Evolutionary conservation across 768 basidiomycete genomes (phyloP).

Genomic region (Crucibulum laeve): DNA sequence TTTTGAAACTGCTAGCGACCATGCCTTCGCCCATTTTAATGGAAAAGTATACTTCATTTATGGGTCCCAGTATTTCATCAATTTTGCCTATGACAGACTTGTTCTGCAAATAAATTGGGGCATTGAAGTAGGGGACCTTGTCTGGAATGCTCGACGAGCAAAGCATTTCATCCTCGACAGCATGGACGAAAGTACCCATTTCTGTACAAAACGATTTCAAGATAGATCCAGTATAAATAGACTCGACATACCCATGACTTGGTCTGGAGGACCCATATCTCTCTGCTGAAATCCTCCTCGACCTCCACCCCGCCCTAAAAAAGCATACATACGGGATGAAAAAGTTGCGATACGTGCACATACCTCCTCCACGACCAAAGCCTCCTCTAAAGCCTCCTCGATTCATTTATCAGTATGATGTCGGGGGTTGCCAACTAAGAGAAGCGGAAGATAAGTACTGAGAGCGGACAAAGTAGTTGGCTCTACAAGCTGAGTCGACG

Average conservation of each 20-base stretch:
- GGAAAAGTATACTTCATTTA: constrained; percentile 97
- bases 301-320: constrained; percentile 53
- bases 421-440: no score
- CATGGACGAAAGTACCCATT: constrained; percentile 89
- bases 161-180: constrained; percentile 98
- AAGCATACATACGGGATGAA: not conserved
- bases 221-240: not conserved
- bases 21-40: constrained; percentile 97
- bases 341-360: constrained; percentile 6
- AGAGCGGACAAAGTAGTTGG: no score
- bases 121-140: constrained; percentile 99
- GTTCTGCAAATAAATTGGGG: constrained; percentile 95
- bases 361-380: constrained; percentile 51
- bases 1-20: constrained; percentile 93
- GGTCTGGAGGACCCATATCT: constrained; percentile 76
- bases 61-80: constrained; percentile 98
- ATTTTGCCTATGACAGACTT: constrained; percentile 96
- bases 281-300: constrained; percentile 70
- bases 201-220: constrained; percentile 46
- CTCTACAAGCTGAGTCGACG: not conserved
- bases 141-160: constrained; percentile 80
- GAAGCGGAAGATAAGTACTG: no score
- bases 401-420: no score
- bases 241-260: constrained; percentile 57
- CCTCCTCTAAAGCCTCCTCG: constrained; percentile 53